Evolutionary conservation across 2,329 filamentous ascomycete genomes (phyloP).

Genomic region (Colletotrichum lentis): DNA sequence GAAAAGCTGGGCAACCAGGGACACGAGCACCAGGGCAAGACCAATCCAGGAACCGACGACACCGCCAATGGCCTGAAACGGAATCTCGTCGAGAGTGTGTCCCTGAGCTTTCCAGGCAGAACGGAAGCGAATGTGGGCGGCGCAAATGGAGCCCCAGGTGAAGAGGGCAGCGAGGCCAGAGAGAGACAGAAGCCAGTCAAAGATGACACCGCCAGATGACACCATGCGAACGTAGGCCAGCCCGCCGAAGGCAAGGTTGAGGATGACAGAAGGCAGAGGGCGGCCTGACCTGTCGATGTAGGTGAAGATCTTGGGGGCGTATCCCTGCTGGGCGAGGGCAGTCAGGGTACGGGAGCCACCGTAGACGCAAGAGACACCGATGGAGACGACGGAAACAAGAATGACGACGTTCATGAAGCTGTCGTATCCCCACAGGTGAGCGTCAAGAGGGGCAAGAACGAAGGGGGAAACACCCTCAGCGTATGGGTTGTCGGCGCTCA

Average conservation of each 20-base stretch:
- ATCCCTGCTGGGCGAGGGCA: conserved; percentile 64
- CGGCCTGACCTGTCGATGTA: conserved; percentile 64
- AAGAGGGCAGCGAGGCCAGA: conserved; percentile 71
- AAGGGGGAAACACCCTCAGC: conserved; percentile 43
- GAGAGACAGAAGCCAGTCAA: conserved; percentile 71
- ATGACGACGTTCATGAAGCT: conserved; percentile 64
- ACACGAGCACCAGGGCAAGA: conserved; percentile 62
- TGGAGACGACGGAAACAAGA: conserved; percentile 62
- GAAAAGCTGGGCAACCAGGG: conserved; percentile 62
- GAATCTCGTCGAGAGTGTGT: conserved; percentile 69
- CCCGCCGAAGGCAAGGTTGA: conserved; percentile 56
- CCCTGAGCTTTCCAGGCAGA: conserved; percentile 66
- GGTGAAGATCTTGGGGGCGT: conserved; percentile 61
- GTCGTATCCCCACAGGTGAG: conserved; percentile 57
- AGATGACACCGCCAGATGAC: conserved; percentile 59
- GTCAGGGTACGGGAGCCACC: conserved; percentile 64
- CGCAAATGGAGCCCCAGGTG: conserved; percentile 71
- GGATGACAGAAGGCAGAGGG: conserved; percentile 56
- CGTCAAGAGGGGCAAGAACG: conserved; percentile 48
- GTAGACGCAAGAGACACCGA: conserved; percentile 63
- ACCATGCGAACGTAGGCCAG: conserved; percentile 58
- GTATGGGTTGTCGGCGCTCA: conserved; percentile 56
- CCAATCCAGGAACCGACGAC: conserved; percentile 70
- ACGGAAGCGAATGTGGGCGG: conserved; percentile 74
- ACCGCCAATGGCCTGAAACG: conserved; percentile 68